A percentile compares a stretch with the other conserved stretches of the same genome.
Conservation (phyloP, 805 yeast species). For the Starmerella davenportii region DNA sequence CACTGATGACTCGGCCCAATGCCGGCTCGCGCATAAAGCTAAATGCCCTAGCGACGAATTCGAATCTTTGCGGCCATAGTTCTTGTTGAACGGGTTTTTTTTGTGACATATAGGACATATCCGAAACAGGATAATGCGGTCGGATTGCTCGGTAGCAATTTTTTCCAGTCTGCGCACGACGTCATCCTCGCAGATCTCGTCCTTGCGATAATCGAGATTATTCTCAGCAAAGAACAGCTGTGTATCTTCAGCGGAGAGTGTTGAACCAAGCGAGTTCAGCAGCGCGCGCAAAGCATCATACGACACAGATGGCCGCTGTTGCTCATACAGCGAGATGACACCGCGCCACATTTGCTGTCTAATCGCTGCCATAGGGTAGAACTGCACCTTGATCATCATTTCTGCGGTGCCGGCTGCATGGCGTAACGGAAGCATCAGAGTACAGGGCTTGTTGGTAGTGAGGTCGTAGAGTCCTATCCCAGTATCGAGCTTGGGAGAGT, state of each 20-base stretch:
- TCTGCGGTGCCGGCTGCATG: slow-evolving; percentile 18
- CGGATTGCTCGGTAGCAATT: slow-evolving; percentile 18
- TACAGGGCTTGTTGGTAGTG: slow-evolving; percentile 8
- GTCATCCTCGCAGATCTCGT: slow-evolving; percentile 33
- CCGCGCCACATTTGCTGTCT: slow-evolving; percentile 54
- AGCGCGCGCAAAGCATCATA: slow-evolving; percentile 45
- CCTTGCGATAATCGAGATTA: slow-evolving; percentile 24
- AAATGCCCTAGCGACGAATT: slow-evolving; percentile 45
- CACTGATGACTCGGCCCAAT: slow-evolving; percentile 46
- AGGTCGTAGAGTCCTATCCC: slow-evolving; percentile 23
- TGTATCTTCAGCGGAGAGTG: slow-evolving; percentile 22
- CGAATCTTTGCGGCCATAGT: slow-evolving; percentile 26
- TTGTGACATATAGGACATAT: slow-evolving; percentile 68
- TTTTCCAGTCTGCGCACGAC: slow-evolving; percentile 35
- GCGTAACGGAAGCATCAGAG: slow-evolving; percentile 11
- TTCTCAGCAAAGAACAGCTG: slow-evolving; percentile 20
- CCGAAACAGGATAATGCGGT: slow-evolving; percentile 39
- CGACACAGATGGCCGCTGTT: slow-evolving; percentile 25
- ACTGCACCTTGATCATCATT: slow-evolving; percentile 43
- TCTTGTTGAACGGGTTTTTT: slow-evolving; percentile 2
- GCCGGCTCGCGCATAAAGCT: slow-evolving; percentile 67
- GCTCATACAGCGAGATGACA: slow-evolving; percentile 37
- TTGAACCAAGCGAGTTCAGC: slow-evolving; percentile 46
- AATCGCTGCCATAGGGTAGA: slow-evolving; percentile 45
- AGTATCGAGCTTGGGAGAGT: slow-evolving; percentile 22